A percentile compares a stretch with the other conserved stretches of the same genome.
These are phyloP conservation scores for Russula olivacea DNA, from an alignment of 768 basidiomycete species.

Conservation along the genomic window DNA sequence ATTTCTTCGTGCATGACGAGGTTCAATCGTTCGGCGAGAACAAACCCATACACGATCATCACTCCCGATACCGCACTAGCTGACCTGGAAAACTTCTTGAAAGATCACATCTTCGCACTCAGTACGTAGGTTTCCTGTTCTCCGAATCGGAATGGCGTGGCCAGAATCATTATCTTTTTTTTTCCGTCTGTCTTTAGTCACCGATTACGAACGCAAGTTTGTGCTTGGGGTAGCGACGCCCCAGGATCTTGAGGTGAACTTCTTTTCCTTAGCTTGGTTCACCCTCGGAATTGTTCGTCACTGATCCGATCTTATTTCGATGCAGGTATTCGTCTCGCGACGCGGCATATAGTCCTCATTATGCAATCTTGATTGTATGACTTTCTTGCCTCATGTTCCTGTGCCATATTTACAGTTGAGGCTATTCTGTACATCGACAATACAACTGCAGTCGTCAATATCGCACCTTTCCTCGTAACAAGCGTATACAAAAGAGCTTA, in stretches of 20 bases:
- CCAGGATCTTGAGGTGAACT: slow-evolving; percentile 57
- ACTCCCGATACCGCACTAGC: slow-evolving; percentile 74
- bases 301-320: slow-evolving; percentile 26
- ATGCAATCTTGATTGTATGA: background rate
- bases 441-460: background rate
- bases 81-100: slow-evolving; percentile 77
- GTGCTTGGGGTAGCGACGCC: slow-evolving; percentile 74
- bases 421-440: background rate
- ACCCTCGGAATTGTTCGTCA: background rate
- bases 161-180: background rate
- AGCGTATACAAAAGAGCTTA: background rate
- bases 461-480: background rate
- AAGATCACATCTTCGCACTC: slow-evolving; percentile 66
- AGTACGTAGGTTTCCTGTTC: slow-evolving; percentile 38
- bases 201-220: slow-evolving; percentile 75
- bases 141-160: slow-evolving; percentile 2
- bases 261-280: background rate
- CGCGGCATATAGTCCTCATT: slow-evolving; percentile 26
- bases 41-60: slow-evolving; percentile 69
- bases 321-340: slow-evolving; percentile 34
- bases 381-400: background rate
- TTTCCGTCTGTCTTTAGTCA: slow-evolving; percentile 46
- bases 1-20: slow-evolving; percentile 65
- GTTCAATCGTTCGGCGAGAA: slow-evolving; percentile 55
- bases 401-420: background rate